Percentiles rank a stretch among this genome's conserved stretches.
phyloP scores from a whole-genome alignment of 768 basidiomycete species.

The Lactarius akahatsu region DNA sequence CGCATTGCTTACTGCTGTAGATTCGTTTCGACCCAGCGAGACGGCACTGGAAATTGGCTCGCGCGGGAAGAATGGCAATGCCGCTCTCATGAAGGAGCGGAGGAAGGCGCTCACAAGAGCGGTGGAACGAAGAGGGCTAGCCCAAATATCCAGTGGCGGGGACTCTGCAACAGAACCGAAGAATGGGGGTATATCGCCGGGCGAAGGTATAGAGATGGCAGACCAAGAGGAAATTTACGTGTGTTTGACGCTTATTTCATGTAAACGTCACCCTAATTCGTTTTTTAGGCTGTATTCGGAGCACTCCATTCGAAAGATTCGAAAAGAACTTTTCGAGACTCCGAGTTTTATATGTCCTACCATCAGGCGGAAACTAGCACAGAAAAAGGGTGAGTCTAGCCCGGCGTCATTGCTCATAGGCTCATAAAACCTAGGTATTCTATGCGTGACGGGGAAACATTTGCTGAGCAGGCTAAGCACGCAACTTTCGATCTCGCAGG shows the following conservation, averaged over 20 bases:
- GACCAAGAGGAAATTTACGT: slow-evolving; percentile 78
- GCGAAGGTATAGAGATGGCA: slow-evolving; percentile 62
- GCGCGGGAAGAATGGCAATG: slow-evolving; percentile 59
- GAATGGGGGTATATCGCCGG: slow-evolving; percentile 34
- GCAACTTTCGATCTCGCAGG: slow-evolving; percentile 81
- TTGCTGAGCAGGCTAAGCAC: slow-evolving; percentile 77
- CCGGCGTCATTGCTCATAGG: slow-evolving; percentile 9
- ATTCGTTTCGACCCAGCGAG: slow-evolving; percentile 79
- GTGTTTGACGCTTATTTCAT: slow-evolving; percentile 61
- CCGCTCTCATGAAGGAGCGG: slow-evolving; percentile 84
- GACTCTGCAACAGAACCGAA: slow-evolving; percentile 39
- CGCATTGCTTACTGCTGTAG: slow-evolving; percentile 69
- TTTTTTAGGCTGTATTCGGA: slow-evolving; percentile 36
- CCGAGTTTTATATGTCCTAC: slow-evolving; percentile 90
- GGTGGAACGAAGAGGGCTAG: slow-evolving; percentile 45
- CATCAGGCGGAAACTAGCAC: slow-evolving; percentile 82
- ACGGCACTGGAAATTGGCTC: slow-evolving; percentile 89
- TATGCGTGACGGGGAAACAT: slow-evolving; percentile 82
- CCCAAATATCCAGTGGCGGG: slow-evolving; percentile 36
- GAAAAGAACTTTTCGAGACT: slow-evolving; percentile 63
- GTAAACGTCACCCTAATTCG: slow-evolving; percentile 40
- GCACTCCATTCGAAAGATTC: slow-evolving; percentile 34
- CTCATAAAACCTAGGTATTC: slow-evolving; percentile 62
- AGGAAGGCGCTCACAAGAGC: slow-evolving; percentile 74
- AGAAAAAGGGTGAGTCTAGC: slow-evolving; percentile 78